Conservation (phyloP, 1,284 basidiomycete genomes). For the Leccinum griseonigrum region DNA sequence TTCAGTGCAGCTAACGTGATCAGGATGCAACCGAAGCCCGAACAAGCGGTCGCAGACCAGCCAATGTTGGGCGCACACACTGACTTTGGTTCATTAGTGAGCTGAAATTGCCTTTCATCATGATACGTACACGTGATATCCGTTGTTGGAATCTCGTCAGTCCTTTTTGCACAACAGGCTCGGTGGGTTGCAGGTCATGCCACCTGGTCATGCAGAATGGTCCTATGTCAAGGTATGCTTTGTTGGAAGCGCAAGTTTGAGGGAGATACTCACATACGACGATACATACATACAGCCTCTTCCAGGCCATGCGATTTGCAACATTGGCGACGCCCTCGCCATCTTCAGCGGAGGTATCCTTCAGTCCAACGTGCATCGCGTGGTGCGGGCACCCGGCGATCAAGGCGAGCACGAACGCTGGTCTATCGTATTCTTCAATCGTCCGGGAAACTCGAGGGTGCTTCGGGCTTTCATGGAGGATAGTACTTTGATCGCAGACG, state of each 20-base stretch:
- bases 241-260: not conserved
- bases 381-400: not conserved
- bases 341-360: not conserved
- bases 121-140: not conserved
- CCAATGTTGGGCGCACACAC: not conserved
- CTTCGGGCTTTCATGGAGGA: slow-evolving; percentile 6
- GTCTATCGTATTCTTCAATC: not conserved
- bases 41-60: not conserved
- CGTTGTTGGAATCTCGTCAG: not conserved
- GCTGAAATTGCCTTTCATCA: not conserved
- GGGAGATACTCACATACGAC: not conserved
- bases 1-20: not conserved
- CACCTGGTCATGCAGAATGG: not conserved
- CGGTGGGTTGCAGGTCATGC: not conserved
- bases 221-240: not conserved
- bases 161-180: not conserved
- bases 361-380: not conserved
- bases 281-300: not conserved
- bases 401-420: not conserved
- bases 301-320: not conserved
- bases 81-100: not conserved
- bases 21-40: not conserved
- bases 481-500: not conserved
- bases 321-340: not conserved
- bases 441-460: not conserved